These are phyloP conservation scores for Pelargonium citronellum DNA, from an alignment of 441 rosid genomes.

Conservation along the genomic window DNA sequence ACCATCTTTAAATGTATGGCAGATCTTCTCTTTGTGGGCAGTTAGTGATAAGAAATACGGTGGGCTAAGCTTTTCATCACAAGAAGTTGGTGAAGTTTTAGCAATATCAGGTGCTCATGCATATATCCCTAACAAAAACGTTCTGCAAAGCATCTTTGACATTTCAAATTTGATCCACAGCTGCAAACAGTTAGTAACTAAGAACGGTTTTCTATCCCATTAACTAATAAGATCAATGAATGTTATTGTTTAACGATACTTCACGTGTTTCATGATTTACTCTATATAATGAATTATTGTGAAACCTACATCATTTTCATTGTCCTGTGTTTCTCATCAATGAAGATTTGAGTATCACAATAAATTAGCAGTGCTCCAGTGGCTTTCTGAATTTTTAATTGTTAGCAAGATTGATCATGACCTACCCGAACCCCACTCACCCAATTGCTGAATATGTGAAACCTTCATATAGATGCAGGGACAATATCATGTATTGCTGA, in stretches of 20 bases:
- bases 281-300: no score
- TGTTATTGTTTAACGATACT: neutral
- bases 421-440: no score
- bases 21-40: constrained; percentile 58
- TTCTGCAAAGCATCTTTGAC: neutral
- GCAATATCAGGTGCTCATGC: constrained; percentile 40
- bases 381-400: neutral
- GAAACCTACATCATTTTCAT: no score
- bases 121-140: neutral
- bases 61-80: constrained; percentile 49
- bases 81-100: constrained; percentile 51
- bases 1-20: neutral
- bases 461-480: no score
- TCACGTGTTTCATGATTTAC: neutral
- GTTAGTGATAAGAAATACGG: constrained; percentile 46
- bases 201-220: neutral
- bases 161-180: neutral
- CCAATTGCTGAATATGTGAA: no score
- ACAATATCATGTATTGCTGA: no score
- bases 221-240: neutral
- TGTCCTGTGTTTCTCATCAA: no score
- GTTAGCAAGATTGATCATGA: neutral
- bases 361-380: neutral
- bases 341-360: neutral
- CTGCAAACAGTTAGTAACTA: neutral